Evolutionary conservation across 2,329 filamentous ascomycete species (phyloP).

Genomic region (Cercospora citrullina): DNA sequence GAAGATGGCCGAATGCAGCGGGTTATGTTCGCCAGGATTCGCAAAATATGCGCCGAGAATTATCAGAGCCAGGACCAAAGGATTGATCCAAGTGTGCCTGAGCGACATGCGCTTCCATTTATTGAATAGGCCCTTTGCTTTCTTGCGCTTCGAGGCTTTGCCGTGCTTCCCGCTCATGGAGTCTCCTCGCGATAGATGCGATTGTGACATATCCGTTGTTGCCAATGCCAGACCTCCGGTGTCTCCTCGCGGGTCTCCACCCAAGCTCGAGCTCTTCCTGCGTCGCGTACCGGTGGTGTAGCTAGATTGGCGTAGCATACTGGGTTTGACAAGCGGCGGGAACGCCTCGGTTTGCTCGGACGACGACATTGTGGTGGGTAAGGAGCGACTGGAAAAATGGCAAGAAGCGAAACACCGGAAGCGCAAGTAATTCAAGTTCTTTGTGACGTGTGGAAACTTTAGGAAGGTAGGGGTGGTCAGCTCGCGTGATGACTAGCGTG

Average conservation of each 20-base stretch:
- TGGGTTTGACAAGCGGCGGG: slow-evolving; percentile 19
- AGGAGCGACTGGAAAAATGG: slow-evolving; percentile 23
- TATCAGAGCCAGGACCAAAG: slow-evolving; percentile 65
- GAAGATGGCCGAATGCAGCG: slow-evolving; percentile 79
- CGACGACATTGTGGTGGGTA: slow-evolving; percentile 15
- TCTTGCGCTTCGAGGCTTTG: slow-evolving; percentile 50
- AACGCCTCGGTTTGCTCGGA: slow-evolving; percentile 23
- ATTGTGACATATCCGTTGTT: slow-evolving; percentile 37
- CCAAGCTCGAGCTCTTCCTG: slow-evolving; percentile 45
- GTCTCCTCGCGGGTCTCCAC: slow-evolving; percentile 55
- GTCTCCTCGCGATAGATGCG: slow-evolving; percentile 12
- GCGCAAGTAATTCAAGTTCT: slow-evolving; percentile 5
- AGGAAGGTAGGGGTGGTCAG: slow-evolving; percentile 3
- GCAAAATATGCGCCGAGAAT: slow-evolving; percentile 69
- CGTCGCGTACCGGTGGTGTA: slow-evolving; percentile 22
- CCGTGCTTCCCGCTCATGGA: slow-evolving; percentile 23
- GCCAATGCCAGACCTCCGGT: slow-evolving; percentile 54
- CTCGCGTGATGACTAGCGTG: not conserved
- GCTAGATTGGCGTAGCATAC: slow-evolving; percentile 19
- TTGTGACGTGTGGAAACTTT: not conserved
- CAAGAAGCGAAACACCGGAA: not conserved
- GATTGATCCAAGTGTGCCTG: slow-evolving; percentile 63
- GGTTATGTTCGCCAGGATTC: slow-evolving; percentile 76
- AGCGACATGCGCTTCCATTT: slow-evolving; percentile 49
- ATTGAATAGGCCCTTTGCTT: slow-evolving; percentile 47